These are phyloP conservation scores for Sporothrix globosa DNA, from an alignment of 2,329 filamentous ascomycete genomes.

Conservation along the genomic window DNA sequence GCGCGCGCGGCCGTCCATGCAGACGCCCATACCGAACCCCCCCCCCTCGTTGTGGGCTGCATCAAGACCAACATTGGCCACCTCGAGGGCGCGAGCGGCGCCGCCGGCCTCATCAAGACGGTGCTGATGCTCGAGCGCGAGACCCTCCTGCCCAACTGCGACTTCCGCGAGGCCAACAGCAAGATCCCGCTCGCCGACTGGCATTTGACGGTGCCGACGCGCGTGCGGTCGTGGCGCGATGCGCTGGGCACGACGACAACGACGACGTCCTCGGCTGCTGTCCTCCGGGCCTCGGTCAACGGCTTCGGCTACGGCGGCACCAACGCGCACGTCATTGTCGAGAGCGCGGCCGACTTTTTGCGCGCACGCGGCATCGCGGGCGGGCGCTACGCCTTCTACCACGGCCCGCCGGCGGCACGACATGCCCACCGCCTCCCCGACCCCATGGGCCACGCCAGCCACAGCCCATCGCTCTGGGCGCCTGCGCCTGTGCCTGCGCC, in stretches of 20 bases:
- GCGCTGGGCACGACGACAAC: background rate
- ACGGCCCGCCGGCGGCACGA: background rate
- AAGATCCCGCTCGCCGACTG: slow-evolving; percentile 51
- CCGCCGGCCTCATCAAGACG: slow-evolving; percentile 51
- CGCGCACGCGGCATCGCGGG: slow-evolving; percentile 3
- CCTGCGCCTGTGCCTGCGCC: too few relatives aligned
- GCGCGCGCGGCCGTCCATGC: background rate
- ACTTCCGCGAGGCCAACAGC: slow-evolving; percentile 52
- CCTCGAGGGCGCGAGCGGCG: slow-evolving; percentile 51
- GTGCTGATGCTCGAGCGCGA: slow-evolving; percentile 47
- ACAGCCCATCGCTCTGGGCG: background rate
- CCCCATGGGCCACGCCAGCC: background rate
- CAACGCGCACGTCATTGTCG: slow-evolving; percentile 39
- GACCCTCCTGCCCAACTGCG: slow-evolving; percentile 45
- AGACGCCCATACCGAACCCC: too few relatives aligned
- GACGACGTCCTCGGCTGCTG: background rate
- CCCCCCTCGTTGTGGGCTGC: slow-evolving; percentile 42
- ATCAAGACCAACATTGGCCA: slow-evolving; percentile 52
- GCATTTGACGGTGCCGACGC: slow-evolving; percentile 44
- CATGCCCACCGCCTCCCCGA: background rate
- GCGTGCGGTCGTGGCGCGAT: slow-evolving; percentile 43
- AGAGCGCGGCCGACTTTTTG: slow-evolving; percentile 44
- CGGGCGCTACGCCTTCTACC: background rate
- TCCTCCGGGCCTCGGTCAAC: slow-evolving; percentile 48
- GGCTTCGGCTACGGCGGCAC: slow-evolving; percentile 50